Conservation (phyloP, 1,284 basidiomycete species). For the Abortiporus biennis region DNA sequence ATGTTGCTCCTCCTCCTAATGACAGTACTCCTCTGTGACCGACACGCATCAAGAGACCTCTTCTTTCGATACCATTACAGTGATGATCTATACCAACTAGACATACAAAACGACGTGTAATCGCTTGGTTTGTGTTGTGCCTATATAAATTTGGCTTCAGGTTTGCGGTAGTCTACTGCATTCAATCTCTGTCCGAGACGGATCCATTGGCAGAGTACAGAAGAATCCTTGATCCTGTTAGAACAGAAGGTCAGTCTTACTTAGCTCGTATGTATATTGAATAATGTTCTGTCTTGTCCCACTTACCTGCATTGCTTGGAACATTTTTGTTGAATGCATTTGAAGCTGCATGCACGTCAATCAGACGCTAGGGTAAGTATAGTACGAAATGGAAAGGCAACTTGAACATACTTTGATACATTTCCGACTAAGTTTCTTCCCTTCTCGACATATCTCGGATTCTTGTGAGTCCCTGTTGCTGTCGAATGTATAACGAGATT, state of each 20-base stretch:
- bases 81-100: too few relatives aligned
- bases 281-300: conserved; percentile 8
- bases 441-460: conserved; percentile 61
- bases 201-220: conserved; percentile 71
- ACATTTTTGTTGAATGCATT: conserved; percentile 63
- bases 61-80: too few relatives aligned
- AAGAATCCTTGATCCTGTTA: conserved; percentile 61
- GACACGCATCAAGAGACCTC: too few relatives aligned
- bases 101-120: too few relatives aligned
- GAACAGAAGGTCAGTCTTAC: too few relatives aligned
- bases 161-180: conserved; percentile 59
- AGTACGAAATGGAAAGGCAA: too few relatives aligned
- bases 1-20: conserved; percentile 6
- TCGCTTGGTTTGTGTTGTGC: too few relatives aligned
- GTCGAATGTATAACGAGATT: conserved; percentile 53
- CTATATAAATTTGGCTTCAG: too few relatives aligned
- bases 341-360: conserved; percentile 40
- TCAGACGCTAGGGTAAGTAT: neutral
- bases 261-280: neutral
- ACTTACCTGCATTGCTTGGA: conserved; percentile 74
- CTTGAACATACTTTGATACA: conserved; percentile 63
- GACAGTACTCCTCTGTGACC: too few relatives aligned
- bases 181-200: conserved; percentile 66
- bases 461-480: conserved; percentile 49
- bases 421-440: conserved; percentile 36